These are phyloP conservation scores for Lasiosphaeria hispida DNA, from an alignment of 495 filamentous ascomycete species.

Conservation along the genomic window DNA sequence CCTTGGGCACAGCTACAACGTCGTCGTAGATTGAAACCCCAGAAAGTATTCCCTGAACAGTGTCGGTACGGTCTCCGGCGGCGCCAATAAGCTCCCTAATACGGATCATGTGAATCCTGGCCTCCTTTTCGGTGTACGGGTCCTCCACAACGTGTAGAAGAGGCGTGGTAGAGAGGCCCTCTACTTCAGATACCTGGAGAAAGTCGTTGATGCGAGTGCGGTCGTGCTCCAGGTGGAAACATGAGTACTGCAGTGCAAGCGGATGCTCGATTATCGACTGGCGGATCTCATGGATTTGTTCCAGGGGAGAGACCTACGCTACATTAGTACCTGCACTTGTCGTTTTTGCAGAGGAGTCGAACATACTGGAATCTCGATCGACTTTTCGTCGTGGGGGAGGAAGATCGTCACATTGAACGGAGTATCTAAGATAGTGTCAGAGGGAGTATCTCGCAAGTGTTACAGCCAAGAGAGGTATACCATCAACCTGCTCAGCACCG, in stretches of 20 bases:
- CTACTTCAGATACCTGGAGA: constrained; percentile 85
- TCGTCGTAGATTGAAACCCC: constrained; percentile 84
- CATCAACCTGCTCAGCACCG: constrained; percentile 25
- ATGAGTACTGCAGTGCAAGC: constrained; percentile 93
- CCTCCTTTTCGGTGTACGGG: constrained; percentile 98
- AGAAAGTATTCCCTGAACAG: constrained; percentile 81
- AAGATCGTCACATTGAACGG: constrained; percentile 62
- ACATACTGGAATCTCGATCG: constrained; percentile 80
- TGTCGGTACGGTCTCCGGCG: constrained; percentile 82
- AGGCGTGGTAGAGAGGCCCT: constrained; percentile 69
- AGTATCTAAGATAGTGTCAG: constrained; percentile 58
- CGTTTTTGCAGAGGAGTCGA: constrained; percentile 6
- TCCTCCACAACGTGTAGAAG: constrained; percentile 85
- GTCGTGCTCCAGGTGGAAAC: constrained; percentile 93
- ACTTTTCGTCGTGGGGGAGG: constrained; percentile 74
- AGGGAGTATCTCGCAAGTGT: neutral
- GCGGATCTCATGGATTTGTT: constrained; percentile 95
- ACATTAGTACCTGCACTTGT: constrained; percentile 23
- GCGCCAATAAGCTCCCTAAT: constrained; percentile 91
- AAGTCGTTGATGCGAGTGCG: constrained; percentile 91
- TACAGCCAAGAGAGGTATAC: neutral
- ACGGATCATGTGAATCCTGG: constrained; percentile 87
- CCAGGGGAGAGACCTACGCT: constrained; percentile 80
- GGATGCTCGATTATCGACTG: constrained; percentile 94
- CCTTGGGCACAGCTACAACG: constrained; percentile 51